Evolutionary conservation across 805 yeast species (phyloP).

Genomic region (Candida yuanshanica): DNA sequence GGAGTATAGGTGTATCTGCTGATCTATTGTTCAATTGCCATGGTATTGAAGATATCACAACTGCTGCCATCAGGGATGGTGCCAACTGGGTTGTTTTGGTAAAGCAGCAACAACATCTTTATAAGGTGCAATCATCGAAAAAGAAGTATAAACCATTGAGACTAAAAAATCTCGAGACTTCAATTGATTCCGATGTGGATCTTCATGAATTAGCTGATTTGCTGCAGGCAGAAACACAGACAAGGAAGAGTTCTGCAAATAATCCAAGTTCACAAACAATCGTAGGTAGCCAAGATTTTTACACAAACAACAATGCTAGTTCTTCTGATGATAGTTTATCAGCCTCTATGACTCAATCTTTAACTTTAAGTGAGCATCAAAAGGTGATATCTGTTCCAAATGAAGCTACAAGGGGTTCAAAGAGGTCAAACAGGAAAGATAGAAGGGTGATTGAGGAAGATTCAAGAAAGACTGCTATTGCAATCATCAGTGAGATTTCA

Average conservation of each 20-base stretch:
- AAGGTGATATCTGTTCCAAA: constrained; percentile 66
- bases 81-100: constrained; percentile 73
- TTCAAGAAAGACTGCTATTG: constrained; percentile 54
- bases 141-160: constrained; percentile 71
- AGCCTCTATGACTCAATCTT: constrained; percentile 17
- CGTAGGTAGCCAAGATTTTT: constrained; percentile 17
- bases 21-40: constrained; percentile 51
- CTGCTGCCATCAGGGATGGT: constrained; percentile 61
- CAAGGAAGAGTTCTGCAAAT: constrained; percentile 2
- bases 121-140: constrained; percentile 24
- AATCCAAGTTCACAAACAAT: background rate
- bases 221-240: constrained; percentile 27
- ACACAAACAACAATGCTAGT: constrained; percentile 16
- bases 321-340: constrained; percentile 21
- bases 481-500: constrained; percentile 48
- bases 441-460: constrained; percentile 73
- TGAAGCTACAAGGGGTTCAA: constrained; percentile 73
- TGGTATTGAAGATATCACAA: constrained; percentile 58
- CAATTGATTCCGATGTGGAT: constrained; percentile 68
- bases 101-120: constrained; percentile 47
- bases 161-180: constrained; percentile 55
- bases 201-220: constrained; percentile 55
- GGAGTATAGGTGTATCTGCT: constrained; percentile 77
- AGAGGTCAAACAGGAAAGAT: constrained; percentile 70
- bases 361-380: constrained; percentile 36